Percentiles rank a stretch among this genome's conserved stretches.
phyloP scores from a whole-genome alignment of 2,329 filamentous ascomycete genomes.

The Trichoderma sp. region DNA sequence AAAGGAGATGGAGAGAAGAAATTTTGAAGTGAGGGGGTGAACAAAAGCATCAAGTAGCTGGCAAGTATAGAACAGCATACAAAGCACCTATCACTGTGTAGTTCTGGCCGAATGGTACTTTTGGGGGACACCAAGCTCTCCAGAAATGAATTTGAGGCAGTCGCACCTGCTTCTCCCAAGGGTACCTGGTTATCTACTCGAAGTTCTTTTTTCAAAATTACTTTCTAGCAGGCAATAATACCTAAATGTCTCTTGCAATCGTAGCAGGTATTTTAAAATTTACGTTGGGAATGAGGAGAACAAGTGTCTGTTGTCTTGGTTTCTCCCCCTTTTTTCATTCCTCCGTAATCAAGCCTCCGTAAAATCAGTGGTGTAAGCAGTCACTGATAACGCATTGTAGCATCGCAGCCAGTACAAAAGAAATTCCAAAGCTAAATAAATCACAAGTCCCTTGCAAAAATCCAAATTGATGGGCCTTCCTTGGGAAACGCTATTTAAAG shows the following conservation, averaged over 20 bases:
- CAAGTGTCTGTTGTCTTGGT: background rate
- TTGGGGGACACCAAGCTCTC: background rate
- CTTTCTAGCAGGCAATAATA: background rate
- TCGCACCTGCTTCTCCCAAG: background rate
- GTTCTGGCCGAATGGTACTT: background rate
- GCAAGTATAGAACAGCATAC: background rate
- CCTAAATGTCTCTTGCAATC: background rate
- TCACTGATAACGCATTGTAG: background rate
- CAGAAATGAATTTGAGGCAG: background rate
- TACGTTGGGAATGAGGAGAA: background rate
- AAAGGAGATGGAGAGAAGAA: background rate
- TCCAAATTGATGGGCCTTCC: background rate
- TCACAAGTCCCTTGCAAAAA: background rate
- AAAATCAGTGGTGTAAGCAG: background rate
- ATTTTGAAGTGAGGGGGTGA: background rate
- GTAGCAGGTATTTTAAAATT: background rate
- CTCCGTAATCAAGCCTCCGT: background rate
- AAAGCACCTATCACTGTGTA: background rate
- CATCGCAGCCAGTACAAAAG: background rate
- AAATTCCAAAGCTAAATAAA: background rate
- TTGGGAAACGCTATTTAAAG: background rate
- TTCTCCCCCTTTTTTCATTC: background rate
- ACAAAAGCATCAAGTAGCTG: background rate
- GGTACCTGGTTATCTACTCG: background rate
- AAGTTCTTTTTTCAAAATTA: background rate